phyloP scores from a whole-genome alignment of 2,329 filamentous ascomycete genomes.

The Ophiosphaerella herpotricha region DNA sequence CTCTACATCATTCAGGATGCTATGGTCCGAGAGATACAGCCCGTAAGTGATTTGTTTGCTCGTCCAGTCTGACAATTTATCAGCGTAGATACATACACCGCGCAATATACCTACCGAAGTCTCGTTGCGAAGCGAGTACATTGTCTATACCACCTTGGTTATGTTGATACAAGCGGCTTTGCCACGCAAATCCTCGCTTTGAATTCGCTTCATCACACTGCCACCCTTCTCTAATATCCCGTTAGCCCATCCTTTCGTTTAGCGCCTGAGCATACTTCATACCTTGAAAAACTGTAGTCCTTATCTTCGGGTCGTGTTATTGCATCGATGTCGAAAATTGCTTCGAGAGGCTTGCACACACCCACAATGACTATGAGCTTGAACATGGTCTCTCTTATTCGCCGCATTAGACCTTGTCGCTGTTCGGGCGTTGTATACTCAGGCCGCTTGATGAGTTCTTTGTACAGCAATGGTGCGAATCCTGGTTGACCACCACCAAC shows the following conservation, averaged over 20 bases:
- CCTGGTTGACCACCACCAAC: constrained; percentile 58
- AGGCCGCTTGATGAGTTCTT: constrained; percentile 57
- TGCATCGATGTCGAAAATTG: constrained; percentile 60
- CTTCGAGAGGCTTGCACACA: constrained; percentile 66
- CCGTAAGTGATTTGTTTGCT: constrained; percentile 63
- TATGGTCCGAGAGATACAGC: constrained; percentile 61
- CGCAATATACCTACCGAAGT: constrained; percentile 44
- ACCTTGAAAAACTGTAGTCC: constrained; percentile 59
- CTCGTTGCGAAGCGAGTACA: constrained; percentile 51
- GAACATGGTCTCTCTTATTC: constrained; percentile 62
- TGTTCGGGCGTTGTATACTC: constrained; percentile 50
- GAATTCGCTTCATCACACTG: constrained; percentile 61
- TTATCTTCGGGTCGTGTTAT: constrained; percentile 61
- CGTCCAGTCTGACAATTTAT: constrained; percentile 50
- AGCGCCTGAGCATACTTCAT: background rate
- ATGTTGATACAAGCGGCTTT: constrained; percentile 60
- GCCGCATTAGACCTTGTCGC: constrained; percentile 55
- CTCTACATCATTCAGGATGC: constrained; percentile 58
- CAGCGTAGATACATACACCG: background rate
- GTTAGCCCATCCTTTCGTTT: background rate
- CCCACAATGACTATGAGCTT: constrained; percentile 63
- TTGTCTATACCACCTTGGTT: constrained; percentile 50
- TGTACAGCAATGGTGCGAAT: constrained; percentile 60
- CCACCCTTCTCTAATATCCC: constrained; percentile 56
- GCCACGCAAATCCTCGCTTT: constrained; percentile 60